Evolutionary conservation across 2,329 filamentous ascomycete genomes (phyloP).

Genomic region (Aspergillus unguis): DNA sequence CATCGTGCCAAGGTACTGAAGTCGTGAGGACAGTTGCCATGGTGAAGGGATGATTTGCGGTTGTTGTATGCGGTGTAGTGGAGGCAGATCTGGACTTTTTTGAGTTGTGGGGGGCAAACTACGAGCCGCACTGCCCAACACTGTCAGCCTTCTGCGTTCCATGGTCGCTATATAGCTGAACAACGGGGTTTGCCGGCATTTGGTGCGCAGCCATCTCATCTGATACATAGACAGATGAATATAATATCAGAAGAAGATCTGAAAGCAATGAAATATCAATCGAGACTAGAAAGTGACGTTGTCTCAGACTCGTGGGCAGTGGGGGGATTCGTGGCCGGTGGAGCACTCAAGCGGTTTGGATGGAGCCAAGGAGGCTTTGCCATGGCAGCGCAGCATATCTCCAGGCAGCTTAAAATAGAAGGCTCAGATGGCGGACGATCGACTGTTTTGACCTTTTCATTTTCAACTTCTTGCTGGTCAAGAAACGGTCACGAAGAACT

Average conservation of each 20-base stretch:
- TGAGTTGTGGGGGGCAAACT: neutral
- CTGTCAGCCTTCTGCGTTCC: neutral
- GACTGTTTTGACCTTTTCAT: constrained; percentile 1
- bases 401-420: constrained; percentile 9
- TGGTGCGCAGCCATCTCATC: neutral
- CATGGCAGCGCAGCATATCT: constrained; percentile 5
- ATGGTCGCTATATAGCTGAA: no score
- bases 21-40: constrained; percentile 25
- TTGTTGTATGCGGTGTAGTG: neutral
- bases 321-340: constrained; percentile 5
- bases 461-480: constrained; percentile 2
- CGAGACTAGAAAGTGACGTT: neutral
- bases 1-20: constrained; percentile 55
- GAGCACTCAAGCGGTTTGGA: neutral
- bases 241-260: neutral
- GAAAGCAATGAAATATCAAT: neutral
- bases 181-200: no score
- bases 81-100: neutral
- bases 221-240: neutral
- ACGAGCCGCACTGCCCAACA: neutral
- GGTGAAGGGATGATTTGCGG: neutral
- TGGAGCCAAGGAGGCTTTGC: constrained; percentile 8
- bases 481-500: neutral
- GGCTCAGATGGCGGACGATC: neutral
- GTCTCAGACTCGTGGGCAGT: neutral